Evolutionary conservation across 140 eudicot species (phyloP).

Genomic region (Anethum foeniculum): DNA sequence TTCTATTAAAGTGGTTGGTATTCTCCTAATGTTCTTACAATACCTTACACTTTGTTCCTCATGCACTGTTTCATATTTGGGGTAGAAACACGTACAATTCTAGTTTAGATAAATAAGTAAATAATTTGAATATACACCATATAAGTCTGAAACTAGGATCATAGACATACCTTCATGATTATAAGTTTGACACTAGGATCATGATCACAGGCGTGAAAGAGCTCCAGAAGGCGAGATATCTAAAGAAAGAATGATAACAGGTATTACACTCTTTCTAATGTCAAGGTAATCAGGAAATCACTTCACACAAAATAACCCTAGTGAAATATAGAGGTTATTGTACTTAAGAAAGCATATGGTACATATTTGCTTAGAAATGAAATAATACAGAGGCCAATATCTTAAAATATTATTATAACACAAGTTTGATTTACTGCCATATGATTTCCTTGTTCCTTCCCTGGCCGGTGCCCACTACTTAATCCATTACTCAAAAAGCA

Average conservation of each 20-base stretch:
- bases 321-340: neutral
- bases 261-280: constrained; percentile 1
- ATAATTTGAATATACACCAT: neutral
- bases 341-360: neutral
- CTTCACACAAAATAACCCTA: neutral
- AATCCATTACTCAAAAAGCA: neutral
- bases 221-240: constrained; percentile 75
- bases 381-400: neutral
- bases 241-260: constrained; percentile 13
- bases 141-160: neutral
- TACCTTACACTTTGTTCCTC: neutral
- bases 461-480: neutral
- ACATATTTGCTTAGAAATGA: neutral
- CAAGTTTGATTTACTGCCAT: neutral
- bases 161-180: constrained; percentile 59
- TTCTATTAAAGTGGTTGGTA: neutral
- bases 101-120: neutral
- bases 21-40: neutral
- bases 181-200: constrained; percentile 66
- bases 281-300: neutral
- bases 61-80: neutral
- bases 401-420: neutral
- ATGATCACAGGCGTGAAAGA: constrained; percentile 48
- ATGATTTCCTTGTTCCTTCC: neutral
- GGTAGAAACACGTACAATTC: neutral